Base-by-base conservation (phyloP, 2,329 filamentous ascomycete genomes). In the Fusarium stilboides region DNA sequence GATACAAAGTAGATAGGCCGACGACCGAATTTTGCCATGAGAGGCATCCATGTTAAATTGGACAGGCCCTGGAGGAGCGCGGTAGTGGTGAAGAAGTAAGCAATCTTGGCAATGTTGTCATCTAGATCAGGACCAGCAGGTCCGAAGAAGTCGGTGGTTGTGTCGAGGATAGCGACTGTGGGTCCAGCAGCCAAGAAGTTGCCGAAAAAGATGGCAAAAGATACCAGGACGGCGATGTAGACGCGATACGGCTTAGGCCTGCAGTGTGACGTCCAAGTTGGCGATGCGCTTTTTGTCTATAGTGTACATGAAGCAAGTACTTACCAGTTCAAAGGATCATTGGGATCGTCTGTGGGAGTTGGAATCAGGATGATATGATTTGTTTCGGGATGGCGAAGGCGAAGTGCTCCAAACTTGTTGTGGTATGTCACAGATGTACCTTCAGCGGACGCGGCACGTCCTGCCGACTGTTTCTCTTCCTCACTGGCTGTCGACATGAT, bases 111-210 rank as follows among this genome's bases (percentile, higher is more conserved):
- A 22, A 87, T 79, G 13, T 81, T 74, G 1, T 59, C 57, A 5
- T 63, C 70, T 44, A 61, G 59, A 17, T 70, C 64, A 8, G 77
- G 69, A 5, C 74, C 65, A 17, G 78, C 69, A 5, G 76, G 70
- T 4, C 82, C 83, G 60, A 83, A 85, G 76, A 87, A 86, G 62
- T 81, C 79, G 9, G 80, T 65, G 5, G 85, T 81, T 6, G 83
- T 85, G 5, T 80, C 69, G 13, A 84, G 75, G 42, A 88, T 83
- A 55, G 84, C 85, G 34, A 88, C 82, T 5, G 82, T 82, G 4
- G 86, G 86, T 0, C 83, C 86, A n/a, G 85, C 86, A 0, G 86
- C 85, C 7, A 88, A 76, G 67, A 88, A 88, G 74, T 88, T 88
- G 77, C 82, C 85, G 75, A 88, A 81, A 64, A 86, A 79, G 78